Evolutionary conservation across 208 protist genomes (phyloP), one percentile per base, ranked within the genome.

Genomic region (Leishmania mexicana): DNA sequence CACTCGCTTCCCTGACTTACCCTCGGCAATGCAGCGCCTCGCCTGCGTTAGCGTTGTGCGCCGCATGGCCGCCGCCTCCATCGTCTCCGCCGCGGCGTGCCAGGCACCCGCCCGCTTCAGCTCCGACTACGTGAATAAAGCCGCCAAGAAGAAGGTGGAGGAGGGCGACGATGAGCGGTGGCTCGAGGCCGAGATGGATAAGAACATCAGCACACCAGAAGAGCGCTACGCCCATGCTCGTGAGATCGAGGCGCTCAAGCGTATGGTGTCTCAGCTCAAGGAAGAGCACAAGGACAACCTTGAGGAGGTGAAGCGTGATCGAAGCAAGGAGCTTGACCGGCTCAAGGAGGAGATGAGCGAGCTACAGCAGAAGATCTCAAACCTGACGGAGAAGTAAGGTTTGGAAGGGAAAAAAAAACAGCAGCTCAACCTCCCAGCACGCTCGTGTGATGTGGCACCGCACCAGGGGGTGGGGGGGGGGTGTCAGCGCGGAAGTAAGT

Each of bases 131-230:
- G 77, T 86, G 42, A 87, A 88, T 60, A 92, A 91, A 77, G 85
- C 83, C 42, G 79, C 81, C 38, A 85, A 91, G 74, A 85, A 95
- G 81, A 93, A 93, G 72, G 67, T 91, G 15, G 67, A 85, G 54
- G 62, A 82, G 35, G 81, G 77, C 42, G 77, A 90, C 45, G 87
- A 96, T 19, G 92, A 95, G 60, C 91, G 92, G 79, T 97, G 94
- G 94, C 79, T 97, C 31, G 94, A 97, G 89, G 94, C 94, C n/a
- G 92, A 97, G 87, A 86, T 96, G 38, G 92, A 96, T 42, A 90
- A 95, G 80, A 95, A 96, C 78, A 90, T 95, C 57, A 88, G 88
- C 70, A 88, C 90, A 17, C 92, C 93, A 42, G 92, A 97, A 85
- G 94, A 97, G 79, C 92, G 89, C 45, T 97, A 97, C 83, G 94